Percentiles rank a stretch among this genome's conserved stretches.
Evolutionary conservation across 1,284 basidiomycete genomes (phyloP).

Genomic region (Calocybe gambosa): DNA sequence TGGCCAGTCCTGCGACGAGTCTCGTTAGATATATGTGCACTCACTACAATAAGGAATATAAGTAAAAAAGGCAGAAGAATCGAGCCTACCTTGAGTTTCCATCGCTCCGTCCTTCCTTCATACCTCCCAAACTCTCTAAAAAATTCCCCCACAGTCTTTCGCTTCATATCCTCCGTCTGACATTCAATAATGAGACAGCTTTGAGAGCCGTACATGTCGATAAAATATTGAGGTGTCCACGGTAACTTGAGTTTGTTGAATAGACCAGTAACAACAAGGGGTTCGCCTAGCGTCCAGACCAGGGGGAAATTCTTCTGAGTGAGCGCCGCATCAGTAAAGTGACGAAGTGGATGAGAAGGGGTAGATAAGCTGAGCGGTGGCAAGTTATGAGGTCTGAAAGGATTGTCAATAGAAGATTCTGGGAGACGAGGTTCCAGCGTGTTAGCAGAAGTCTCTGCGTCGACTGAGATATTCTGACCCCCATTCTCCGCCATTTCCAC

Average conservation of each 20-base stretch:
- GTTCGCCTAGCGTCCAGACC: conserved; percentile 70
- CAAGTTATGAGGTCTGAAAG: conserved; percentile 16
- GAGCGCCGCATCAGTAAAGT: conserved; percentile 47
- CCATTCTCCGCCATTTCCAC: neutral
- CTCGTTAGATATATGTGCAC: no score
- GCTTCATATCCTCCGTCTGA: conserved; percentile 59
- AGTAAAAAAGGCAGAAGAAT: no score
- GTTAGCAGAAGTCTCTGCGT: no score
- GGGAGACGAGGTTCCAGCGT: no score
- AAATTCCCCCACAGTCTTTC: conserved; percentile 70
- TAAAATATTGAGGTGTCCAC: conserved; percentile 84
- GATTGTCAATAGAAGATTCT: neutral
- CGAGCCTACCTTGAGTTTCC: conserved; percentile 79
- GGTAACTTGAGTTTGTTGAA: conserved; percentile 53
- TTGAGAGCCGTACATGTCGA: conserved; percentile 60
- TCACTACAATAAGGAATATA: no score
- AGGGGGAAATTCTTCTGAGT: conserved; percentile 57
- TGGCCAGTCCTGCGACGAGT: conserved; percentile 79
- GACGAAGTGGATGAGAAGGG: conserved; percentile 39
- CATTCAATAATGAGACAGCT: conserved; percentile 76
- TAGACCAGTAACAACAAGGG: conserved; percentile 70
- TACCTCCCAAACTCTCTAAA: conserved; percentile 76
- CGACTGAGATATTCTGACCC: neutral
- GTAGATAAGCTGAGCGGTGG: conserved; percentile 20
- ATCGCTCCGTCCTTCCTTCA: conserved; percentile 46